Base-by-base conservation (phyloP, 2,329 filamentous ascomycete species). In the Colletotrichum graminicola region DNA sequence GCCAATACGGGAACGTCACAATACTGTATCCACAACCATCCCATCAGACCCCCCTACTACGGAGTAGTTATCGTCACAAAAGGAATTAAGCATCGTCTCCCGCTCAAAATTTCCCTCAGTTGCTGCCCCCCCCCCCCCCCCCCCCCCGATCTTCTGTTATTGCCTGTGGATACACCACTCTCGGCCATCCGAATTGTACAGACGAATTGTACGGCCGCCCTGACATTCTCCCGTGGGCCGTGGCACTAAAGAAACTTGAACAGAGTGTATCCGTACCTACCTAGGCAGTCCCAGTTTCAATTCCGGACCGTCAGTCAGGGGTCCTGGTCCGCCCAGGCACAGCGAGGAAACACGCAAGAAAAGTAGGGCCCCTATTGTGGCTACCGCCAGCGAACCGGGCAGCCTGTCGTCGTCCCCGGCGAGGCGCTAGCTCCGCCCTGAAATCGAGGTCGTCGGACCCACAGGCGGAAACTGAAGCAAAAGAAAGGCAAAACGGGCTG, bases 321-420 rank as follows among this genome's bases (percentile, higher is more conserved):
- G 47, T 47, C 59, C 65, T 66, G 23, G 60, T 60, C 29, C 18
- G 59, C 43, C 43, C 56, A 39, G 34, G 41, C 36, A 29, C 32
- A 39, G 39, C n/a, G 54, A 66, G 16, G 57, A 55, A 55, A 55
- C 49, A 54, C 39, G 49, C 23, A 41, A 16, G 21, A 47, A 39
- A 60, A 64, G 54, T 18, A 57, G 34, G 54, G 59, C 59, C 69
- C 69, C 69, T 72, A 72, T 72, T 64, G 69, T 72, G 69, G 65
- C 69, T 64, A 72, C 65, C 39, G 29, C 43, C 47, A 56, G 57
- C 39, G 52, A 45, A 55, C 65, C 64, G 36, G 23, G 36, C 59
- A 67, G 43, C 36, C 32, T 29, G 57, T 62, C 41, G 57, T 67
- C 56, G 43, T 57, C 43, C 57, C 23, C 45, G 49, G 36, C 34